Evolutionary conservation across 148 eudicot species (phyloP).

Genomic region (Fagopyrum esculentum): DNA sequence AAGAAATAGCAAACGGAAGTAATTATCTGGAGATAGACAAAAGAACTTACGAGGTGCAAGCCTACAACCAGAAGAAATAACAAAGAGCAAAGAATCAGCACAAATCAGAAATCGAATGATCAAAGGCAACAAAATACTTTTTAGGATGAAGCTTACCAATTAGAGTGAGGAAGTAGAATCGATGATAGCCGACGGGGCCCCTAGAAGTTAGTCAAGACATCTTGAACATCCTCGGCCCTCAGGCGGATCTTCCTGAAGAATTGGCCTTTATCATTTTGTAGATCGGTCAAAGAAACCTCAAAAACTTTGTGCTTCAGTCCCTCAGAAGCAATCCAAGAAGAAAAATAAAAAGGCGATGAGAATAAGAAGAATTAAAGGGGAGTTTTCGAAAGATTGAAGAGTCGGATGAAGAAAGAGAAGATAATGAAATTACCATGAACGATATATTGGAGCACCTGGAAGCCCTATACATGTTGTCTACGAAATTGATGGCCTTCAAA

Average conservation of each 20-base stretch:
- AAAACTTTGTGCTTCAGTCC: slow-evolving; percentile 19
- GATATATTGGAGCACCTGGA: too few species aligned
- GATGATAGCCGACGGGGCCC: background rate
- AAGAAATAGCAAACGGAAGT: background rate
- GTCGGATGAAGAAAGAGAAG: too few species aligned
- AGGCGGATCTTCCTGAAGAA: slow-evolving; percentile 22
- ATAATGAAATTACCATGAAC: too few species aligned
- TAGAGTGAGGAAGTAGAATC: too few species aligned
- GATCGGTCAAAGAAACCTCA: slow-evolving; percentile 15
- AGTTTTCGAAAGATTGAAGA: too few species aligned
- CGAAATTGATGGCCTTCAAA: too few species aligned
- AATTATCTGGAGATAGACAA: background rate
- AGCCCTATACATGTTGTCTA: too few species aligned
- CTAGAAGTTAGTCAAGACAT: slow-evolving; percentile 25
- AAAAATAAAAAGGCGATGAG: background rate
- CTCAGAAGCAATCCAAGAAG: background rate
- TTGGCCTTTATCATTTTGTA: slow-evolving; percentile 22
- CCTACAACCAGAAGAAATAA: background rate
- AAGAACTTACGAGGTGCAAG: background rate
- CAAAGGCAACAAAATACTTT: too few species aligned
- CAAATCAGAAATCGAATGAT: too few species aligned
- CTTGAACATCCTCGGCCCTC: slow-evolving; percentile 23
- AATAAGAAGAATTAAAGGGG: too few species aligned
- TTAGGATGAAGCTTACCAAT: too few species aligned
- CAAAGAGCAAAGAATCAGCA: background rate